A percentile compares a stretch with the other conserved stretches of the same genome.
Evolutionary conservation across 352 stramenopile genomes (phyloP).

Genomic region (Phytopythium cucurbitacearum): DNA sequence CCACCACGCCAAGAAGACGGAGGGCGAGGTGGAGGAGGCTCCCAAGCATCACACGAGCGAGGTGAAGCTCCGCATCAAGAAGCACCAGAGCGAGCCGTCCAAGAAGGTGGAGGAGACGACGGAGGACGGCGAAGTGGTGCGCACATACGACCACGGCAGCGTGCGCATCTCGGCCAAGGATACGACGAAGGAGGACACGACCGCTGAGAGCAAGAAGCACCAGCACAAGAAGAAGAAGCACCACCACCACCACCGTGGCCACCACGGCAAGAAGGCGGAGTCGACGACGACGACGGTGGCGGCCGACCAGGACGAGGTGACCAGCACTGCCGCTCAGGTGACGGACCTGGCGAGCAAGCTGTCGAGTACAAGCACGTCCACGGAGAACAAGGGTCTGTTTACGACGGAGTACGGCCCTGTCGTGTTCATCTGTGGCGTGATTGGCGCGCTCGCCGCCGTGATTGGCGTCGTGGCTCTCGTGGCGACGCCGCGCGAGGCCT

Average conservation of each 20-base stretch:
- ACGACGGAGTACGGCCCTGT: constrained; percentile 37
- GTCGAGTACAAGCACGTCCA: constrained; percentile 16
- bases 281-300: neutral
- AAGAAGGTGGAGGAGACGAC: constrained; percentile 7
- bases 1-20: constrained; percentile 7
- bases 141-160: constrained; percentile 28
- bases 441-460: constrained; percentile 60
- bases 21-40: neutral
- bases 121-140: constrained; percentile 19
- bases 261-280: constrained; percentile 6
- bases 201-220: constrained; percentile 18
- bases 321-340: constrained; percentile 22
- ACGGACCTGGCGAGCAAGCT: constrained; percentile 61
- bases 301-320: constrained; percentile 19
- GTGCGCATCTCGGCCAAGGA: constrained; percentile 21
- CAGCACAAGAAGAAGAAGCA: constrained; percentile 11
- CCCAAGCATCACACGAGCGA: constrained; percentile 9
- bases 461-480: constrained; percentile 58
- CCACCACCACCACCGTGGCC: constrained; percentile 6
- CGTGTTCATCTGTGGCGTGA: constrained; percentile 59
- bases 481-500: constrained; percentile 24
- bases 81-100: constrained; percentile 10
- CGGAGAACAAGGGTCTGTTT: constrained; percentile 30
- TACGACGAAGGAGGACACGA: constrained; percentile 10
- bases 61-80: constrained; percentile 21